A percentile compares a stretch with the other conserved stretches of the same genome.
These are phyloP conservation scores for Blastomyces percursus DNA, from an alignment of 2,329 filamentous ascomycete genomes.

Conservation along the genomic window DNA sequence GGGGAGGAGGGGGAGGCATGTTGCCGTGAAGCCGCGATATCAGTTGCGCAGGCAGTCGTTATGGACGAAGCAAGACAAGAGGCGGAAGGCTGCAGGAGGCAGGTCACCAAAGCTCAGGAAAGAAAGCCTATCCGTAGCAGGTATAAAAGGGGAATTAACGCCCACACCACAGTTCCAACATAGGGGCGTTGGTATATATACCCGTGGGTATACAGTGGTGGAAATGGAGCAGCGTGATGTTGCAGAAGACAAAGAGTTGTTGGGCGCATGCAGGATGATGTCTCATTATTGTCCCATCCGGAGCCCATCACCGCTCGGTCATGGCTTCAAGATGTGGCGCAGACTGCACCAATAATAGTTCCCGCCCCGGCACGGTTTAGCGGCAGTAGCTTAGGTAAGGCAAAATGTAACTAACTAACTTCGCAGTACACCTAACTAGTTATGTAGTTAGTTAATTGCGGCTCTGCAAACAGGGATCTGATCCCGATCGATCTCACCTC, in stretches of 20 bases:
- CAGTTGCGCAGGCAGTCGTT: slow-evolving; percentile 4
- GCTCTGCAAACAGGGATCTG: no score
- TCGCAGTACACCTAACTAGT: no score
- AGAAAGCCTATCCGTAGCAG: not conserved
- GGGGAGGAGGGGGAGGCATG: slow-evolving; percentile 50
- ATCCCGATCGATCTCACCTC: no score
- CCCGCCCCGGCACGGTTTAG: no score
- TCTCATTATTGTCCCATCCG: not conserved
- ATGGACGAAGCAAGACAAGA: not conserved
- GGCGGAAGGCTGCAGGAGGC: not conserved
- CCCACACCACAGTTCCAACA: not conserved
- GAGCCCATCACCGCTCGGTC: not conserved
- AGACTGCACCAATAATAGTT: no score
- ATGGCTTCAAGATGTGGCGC: no score
- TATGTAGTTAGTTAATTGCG: no score
- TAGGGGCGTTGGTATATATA: not conserved
- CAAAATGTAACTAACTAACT: not conserved
- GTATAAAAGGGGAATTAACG: not conserved
- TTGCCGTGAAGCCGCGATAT: slow-evolving; percentile 12
- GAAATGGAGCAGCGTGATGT: not conserved
- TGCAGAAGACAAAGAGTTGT: not conserved
- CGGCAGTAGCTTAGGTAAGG: not conserved
- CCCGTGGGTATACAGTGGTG: not conserved
- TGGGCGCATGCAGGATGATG: not conserved
- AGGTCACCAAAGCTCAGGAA: not conserved